These are phyloP conservation scores for Teunomyces panamensis DNA, from an alignment of 805 yeast genomes.

Conservation along the genomic window DNA sequence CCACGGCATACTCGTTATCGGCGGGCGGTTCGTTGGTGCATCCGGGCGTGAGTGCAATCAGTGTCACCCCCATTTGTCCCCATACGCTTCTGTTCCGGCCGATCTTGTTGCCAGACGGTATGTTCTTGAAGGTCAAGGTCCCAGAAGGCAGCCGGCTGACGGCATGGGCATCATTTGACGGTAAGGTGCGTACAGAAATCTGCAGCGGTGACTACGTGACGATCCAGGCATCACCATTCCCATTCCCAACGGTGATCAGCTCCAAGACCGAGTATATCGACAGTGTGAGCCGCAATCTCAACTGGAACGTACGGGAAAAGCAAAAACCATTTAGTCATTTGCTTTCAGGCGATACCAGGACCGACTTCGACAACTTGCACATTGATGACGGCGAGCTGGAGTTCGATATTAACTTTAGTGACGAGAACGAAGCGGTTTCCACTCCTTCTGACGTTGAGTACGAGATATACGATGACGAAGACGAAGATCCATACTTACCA, in stretches of 20 bases:
- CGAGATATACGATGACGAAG: conserved; percentile 15
- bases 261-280: conserved; percentile 77
- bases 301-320: conserved; percentile 90
- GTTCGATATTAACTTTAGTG: conserved; percentile 37
- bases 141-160: conserved; percentile 78
- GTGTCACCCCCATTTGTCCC: conserved; percentile 95
- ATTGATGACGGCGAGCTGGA: conserved; percentile 18
- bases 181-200: conserved; percentile 81
- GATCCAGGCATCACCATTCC: conserved; percentile 80
- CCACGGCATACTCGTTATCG: conserved; percentile 91
- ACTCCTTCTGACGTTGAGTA: conserved; percentile 15
- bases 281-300: conserved; percentile 77
- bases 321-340: conserved; percentile 76
- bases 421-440: conserved; percentile 14
- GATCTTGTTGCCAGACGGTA: conserved; percentile 88
- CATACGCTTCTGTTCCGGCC: conserved; percentile 94
- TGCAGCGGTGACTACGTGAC: conserved; percentile 81
- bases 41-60: conserved; percentile 88
- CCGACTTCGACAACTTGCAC: conserved; percentile 13
- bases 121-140: conserved; percentile 77
- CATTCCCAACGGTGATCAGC: conserved; percentile 88
- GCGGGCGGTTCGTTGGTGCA: conserved; percentile 96
- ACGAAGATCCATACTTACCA: conserved; percentile 27
- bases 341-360: conserved; percentile 48
- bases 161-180: conserved; percentile 97